Evolutionary conservation across 352 stramenopile species (phyloP), one percentile per base, ranked within the genome.

Genomic region (Phytophthora constricta): DNA sequence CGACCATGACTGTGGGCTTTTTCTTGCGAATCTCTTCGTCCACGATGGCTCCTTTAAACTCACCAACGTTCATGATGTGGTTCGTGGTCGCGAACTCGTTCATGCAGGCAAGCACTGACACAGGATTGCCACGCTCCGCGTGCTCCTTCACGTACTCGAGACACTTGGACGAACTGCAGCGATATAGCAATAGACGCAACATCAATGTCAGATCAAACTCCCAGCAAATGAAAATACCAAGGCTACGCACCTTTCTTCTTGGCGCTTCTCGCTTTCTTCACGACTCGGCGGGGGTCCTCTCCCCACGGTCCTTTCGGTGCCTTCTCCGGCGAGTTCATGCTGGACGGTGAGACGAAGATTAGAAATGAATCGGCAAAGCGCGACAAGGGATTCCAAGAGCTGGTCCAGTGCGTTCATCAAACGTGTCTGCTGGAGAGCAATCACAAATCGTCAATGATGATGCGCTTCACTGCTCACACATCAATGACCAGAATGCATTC

Each of bases 1-100:
- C 76, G 1, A 62, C 75, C 74, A 87, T 87, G 39, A 79, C 28
- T 3, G 19, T 1, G 0, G 78, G 75, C 23, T 70, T 62, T 20
- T 75, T 73, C 47, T 71, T 70, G 45, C 50, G 62, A 54, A 87
- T 79, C 58, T 78, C 62, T n/a, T 61, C 63, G 54, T 87, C 76
- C 39, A 87, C 69, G 23, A 84, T 53, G 2, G 65, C 58, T 31
- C 78, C 76, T 28, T 84, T 87, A 25, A 64, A 20, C 5, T 65
- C 43, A 1, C 78, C 73, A 9, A 87, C 66, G 62, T 80, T 80
- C 70, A 84, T 84, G 76, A 84, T 87, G 60, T 57, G 65, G 63
- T 77, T 63, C 5, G 70, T 62, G 16, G 34, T 17, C 1, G 56
- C 50, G 53, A 81, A 87, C 31, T 75, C 63, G 31, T 87, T 73